phyloP scores from a whole-genome alignment of 768 basidiomycete species.

The Neoboletus subvelutipes region DNA sequence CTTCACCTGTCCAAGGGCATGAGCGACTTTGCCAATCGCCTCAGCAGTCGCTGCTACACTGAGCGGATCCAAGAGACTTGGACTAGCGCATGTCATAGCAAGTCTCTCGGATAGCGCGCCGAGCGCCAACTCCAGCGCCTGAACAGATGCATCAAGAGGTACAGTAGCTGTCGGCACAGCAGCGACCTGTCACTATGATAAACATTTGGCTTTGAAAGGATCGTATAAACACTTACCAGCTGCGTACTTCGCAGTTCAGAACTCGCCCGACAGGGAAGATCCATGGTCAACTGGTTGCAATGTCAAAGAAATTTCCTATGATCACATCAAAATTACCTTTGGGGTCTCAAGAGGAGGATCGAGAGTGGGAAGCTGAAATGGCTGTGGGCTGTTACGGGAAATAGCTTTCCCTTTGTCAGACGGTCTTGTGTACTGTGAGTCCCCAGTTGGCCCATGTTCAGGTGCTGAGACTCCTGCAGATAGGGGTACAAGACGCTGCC shows the following conservation, averaged over 20 bases:
- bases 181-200: slow-evolving; percentile 18
- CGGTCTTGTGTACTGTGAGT: slow-evolving; percentile 4
- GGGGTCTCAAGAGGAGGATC: slow-evolving; percentile 30
- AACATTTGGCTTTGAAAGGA: neutral
- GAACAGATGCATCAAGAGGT: slow-evolving; percentile 34
- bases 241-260: slow-evolving; percentile 20
- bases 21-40: slow-evolving; percentile 62
- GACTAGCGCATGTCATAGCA: slow-evolving; percentile 40
- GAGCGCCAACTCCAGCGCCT: slow-evolving; percentile 54
- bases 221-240: slow-evolving; percentile 8
- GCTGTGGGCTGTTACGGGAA: slow-evolving; percentile 27
- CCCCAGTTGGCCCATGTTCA: slow-evolving; percentile 4
- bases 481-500: slow-evolving; percentile 42
- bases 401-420: slow-evolving; percentile 14
- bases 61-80: slow-evolving; percentile 41
- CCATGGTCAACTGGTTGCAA: slow-evolving; percentile 19
- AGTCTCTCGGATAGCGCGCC: slow-evolving; percentile 52
- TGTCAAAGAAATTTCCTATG: slow-evolving; percentile 5
- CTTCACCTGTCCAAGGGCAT: slow-evolving; percentile 60
- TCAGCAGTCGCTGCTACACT: slow-evolving; percentile 63
- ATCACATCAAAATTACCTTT: slow-evolving; percentile 22
- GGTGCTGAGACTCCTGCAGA: slow-evolving; percentile 6
- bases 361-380: slow-evolving; percentile 34
- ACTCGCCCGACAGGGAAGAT: slow-evolving; percentile 14
- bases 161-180: slow-evolving; percentile 11